phyloP scores from a whole-genome alignment of 1,284 basidiomycete genomes.

The Cryptococcus wingfieldii region DNA sequence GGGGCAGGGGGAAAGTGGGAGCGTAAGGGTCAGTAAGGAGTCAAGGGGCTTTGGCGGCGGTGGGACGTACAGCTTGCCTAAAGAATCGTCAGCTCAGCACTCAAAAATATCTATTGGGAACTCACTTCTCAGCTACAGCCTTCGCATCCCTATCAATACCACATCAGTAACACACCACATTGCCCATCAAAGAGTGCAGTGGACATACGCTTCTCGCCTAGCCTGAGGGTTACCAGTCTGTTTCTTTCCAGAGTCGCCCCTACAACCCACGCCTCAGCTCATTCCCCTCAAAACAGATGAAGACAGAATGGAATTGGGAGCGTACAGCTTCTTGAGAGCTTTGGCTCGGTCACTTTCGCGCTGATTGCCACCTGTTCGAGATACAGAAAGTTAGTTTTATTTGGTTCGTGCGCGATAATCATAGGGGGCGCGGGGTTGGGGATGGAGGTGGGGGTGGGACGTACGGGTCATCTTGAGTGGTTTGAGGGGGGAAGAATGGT shows the following conservation, averaged over 20 bases:
- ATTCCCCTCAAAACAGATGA: neutral
- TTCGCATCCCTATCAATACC: constrained; percentile 9
- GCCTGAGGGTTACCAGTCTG: constrained; percentile 12
- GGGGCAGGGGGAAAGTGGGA: neutral
- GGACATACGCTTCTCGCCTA: constrained; percentile 16
- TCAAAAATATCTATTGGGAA: neutral
- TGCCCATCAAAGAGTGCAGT: neutral
- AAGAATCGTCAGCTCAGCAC: neutral
- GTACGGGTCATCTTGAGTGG: constrained; percentile 6
- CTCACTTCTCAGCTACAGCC: constrained; percentile 21
- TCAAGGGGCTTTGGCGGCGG: neutral
- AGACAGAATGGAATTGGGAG: neutral
- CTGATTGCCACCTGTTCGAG: constrained; percentile 13
- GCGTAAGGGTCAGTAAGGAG: neutral
- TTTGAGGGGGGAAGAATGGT: no score
- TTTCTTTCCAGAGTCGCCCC: constrained; percentile 13
- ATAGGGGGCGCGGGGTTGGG: neutral
- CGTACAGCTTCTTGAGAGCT: constrained; percentile 11
- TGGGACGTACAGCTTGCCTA: constrained; percentile 15
- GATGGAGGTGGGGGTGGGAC: neutral
- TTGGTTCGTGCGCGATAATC: neutral
- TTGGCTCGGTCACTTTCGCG: constrained; percentile 13
- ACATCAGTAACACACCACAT: neutral
- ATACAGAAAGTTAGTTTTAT: neutral
- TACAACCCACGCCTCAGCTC: neutral